Evolutionary conservation across 805 yeast species (phyloP).

Genomic region (Candida succiphila): DNA sequence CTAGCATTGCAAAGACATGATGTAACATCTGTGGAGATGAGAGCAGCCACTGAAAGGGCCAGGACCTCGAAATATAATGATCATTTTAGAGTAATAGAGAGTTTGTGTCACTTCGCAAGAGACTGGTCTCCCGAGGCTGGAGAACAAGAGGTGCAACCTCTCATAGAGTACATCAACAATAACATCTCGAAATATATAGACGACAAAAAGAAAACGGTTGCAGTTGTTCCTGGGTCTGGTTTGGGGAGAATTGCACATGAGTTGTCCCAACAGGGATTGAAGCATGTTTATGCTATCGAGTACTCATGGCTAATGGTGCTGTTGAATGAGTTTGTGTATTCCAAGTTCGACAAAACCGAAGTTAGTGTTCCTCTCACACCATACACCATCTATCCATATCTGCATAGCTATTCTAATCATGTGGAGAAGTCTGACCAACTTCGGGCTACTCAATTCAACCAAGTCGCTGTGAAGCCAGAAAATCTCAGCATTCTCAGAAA

Average conservation of each 20-base stretch:
- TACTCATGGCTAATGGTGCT: constrained; percentile 67
- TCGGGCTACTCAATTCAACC: constrained; percentile 27
- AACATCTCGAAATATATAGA: constrained; percentile 26
- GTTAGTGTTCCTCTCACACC: constrained; percentile 3
- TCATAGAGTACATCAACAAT: constrained; percentile 38
- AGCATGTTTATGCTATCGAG: constrained; percentile 63
- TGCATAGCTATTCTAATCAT: constrained; percentile 67
- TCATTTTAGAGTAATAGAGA: constrained; percentile 47
- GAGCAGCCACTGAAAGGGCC: constrained; percentile 17
- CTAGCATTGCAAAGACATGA: constrained; percentile 24
- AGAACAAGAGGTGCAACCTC: constrained; percentile 38
- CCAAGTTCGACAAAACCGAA: constrained; percentile 4
- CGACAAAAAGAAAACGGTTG: constrained; percentile 29
- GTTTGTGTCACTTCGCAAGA: constrained; percentile 65
- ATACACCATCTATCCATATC: constrained; percentile 34
- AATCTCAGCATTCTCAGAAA: constrained; percentile 42
- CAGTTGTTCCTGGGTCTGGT: constrained; percentile 85
- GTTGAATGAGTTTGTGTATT: constrained; percentile 51
- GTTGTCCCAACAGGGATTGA: constrained; percentile 29
- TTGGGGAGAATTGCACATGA: constrained; percentile 71
- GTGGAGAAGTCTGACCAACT: constrained; percentile 35
- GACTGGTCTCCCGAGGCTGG: constrained; percentile 57
- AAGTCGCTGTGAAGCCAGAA: constrained; percentile 27
- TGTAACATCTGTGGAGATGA: constrained; percentile 34
- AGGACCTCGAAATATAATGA: constrained; percentile 9